Conservation (phyloP, 83 land plant genomes). For the Picea abies region DNA sequence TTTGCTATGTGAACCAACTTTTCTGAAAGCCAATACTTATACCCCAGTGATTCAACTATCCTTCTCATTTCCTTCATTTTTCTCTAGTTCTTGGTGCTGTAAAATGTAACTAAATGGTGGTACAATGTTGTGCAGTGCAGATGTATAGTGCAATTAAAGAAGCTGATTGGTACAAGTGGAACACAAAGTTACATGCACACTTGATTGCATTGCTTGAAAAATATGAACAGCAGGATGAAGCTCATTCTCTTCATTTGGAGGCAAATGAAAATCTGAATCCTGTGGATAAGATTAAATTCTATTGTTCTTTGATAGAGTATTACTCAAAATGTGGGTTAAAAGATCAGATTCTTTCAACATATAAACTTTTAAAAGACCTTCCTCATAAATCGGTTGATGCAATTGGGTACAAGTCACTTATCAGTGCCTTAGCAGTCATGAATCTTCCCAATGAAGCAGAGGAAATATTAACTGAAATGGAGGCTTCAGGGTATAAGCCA, state of each 20-base stretch:
- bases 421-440: constrained; percentile 36
- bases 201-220: constrained; percentile 38
- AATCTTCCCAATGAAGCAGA: constrained; percentile 39
- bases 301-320: no score
- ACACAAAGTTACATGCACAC: constrained; percentile 45
- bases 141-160: constrained; percentile 45
- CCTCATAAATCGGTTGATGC: background rate
- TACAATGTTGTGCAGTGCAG: constrained; percentile 18
- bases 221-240: constrained; percentile 26
- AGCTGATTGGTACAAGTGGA: constrained; percentile 50
- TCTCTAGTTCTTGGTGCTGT: no score
- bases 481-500: constrained; percentile 26
- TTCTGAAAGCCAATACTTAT: no score
- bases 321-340: no score
- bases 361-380: no score
- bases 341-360: no score
- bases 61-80: no score
- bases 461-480: constrained; percentile 36
- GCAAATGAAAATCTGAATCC: constrained; percentile 7
- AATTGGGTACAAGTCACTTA: constrained; percentile 31
- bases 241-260: constrained; percentile 24
- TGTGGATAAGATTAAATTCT: constrained; percentile 17
- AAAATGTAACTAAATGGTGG: no score
- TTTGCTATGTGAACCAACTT: no score
- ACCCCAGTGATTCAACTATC: no score